phyloP scores from a whole-genome alignment of 805 yeast species.

The Candida tallmaniae region DNA sequence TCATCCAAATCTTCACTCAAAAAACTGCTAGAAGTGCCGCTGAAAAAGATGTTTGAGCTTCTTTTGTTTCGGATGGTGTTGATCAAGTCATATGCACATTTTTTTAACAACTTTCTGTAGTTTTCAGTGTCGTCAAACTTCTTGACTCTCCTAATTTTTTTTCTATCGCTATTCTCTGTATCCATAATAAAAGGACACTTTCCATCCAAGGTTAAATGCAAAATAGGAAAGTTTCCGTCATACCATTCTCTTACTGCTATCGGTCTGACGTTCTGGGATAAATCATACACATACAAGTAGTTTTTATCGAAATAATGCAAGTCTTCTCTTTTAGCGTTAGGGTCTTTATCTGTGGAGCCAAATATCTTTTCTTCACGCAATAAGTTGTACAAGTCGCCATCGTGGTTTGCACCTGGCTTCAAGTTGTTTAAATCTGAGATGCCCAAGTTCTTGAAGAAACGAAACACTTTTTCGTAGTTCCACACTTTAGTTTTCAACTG shows the following conservation, averaged over 20 bases:
- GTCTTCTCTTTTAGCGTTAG: slow-evolving; percentile 79
- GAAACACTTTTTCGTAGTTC: slow-evolving; percentile 78
- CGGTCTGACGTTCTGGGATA: slow-evolving; percentile 74
- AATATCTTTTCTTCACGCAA: slow-evolving; percentile 78
- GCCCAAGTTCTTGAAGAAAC: slow-evolving; percentile 67
- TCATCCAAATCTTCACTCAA: slow-evolving; percentile 13
- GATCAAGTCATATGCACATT: slow-evolving; percentile 31
- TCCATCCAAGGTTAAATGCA: slow-evolving; percentile 63
- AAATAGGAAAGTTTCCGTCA: slow-evolving; percentile 48
- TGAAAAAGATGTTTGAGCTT: slow-evolving; percentile 11
- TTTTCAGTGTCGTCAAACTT: slow-evolving; percentile 39
- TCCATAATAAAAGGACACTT: slow-evolving; percentile 81
- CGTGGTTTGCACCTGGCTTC: not conserved
- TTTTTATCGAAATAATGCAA: slow-evolving; percentile 70
- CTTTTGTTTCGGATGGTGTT: slow-evolving; percentile 21
- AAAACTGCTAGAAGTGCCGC: slow-evolving; percentile 26
- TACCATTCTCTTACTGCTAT: slow-evolving; percentile 80
- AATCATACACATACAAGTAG: slow-evolving; percentile 76
- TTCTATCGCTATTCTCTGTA: slow-evolving; percentile 37
- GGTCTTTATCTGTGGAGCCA: slow-evolving; percentile 89
- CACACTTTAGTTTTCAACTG: slow-evolving; percentile 71
- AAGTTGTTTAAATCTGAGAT: slow-evolving; percentile 25
- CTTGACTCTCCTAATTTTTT: slow-evolving; percentile 33
- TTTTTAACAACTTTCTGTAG: slow-evolving; percentile 35
- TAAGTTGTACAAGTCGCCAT: slow-evolving; percentile 39